Conservation (phyloP, 2,329 filamentous ascomycete genomes). For the Onygenales sp. region DNA sequence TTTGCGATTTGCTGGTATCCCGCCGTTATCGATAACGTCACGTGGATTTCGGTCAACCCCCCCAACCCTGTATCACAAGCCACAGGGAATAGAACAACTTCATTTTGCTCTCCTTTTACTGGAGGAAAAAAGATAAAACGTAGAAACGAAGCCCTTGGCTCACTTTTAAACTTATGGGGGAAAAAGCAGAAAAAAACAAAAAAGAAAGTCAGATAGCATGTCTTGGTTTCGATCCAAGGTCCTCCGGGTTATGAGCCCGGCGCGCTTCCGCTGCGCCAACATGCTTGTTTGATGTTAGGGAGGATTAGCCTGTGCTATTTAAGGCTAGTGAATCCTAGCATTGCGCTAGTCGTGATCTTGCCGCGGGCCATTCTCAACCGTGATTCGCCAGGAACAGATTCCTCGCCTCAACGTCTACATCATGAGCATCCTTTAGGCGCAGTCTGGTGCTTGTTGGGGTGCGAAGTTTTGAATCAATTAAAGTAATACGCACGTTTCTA, state of each 20-base stretch:
- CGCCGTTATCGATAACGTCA: conserved; percentile 26
- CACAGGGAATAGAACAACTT: no score
- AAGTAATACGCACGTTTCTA: no score
- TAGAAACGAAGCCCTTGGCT: neutral
- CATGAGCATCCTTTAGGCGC: no score
- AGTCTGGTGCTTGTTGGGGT: no score
- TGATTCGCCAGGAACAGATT: no score
- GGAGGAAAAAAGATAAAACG: neutral
- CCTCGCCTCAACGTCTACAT: no score
- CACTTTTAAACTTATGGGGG: neutral
- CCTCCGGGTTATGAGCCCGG: conserved; percentile 29
- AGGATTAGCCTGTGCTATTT: neutral
- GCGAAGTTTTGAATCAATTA: no score
- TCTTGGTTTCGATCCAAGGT: conserved; percentile 13
- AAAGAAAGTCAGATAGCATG: neutral
- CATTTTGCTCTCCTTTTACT: neutral
- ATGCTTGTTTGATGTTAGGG: conserved; percentile 9
- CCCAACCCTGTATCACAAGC: no score
- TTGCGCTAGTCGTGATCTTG: no score
- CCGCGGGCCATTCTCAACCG: no score
- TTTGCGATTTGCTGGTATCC: neutral
- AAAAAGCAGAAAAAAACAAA: neutral
- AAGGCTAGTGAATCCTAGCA: no score
- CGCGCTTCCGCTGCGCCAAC: conserved; percentile 25
- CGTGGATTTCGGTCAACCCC: conserved; percentile 10